Evolutionary conservation across 1,284 basidiomycete genomes (phyloP).

Genomic region (Ceratobasidium sp.): DNA sequence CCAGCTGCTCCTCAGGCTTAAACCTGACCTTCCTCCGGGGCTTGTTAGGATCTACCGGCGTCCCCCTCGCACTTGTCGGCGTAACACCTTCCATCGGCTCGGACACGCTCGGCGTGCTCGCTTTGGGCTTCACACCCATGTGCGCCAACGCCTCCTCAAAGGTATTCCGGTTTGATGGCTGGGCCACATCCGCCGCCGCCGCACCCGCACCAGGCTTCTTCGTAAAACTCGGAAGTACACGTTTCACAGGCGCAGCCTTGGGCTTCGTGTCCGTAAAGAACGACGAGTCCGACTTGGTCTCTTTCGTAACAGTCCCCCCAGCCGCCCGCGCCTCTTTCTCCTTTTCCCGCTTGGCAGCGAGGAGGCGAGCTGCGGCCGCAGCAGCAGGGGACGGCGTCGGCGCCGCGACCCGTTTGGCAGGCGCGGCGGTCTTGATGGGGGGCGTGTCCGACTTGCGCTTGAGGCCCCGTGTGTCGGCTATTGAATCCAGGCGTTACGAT

Average conservation of each 20-base stretch:
- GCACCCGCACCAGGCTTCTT: slow-evolving; percentile 59
- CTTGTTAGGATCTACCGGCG: slow-evolving; percentile 50
- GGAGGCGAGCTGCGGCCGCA: background rate
- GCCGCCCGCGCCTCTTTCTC: slow-evolving; percentile 52
- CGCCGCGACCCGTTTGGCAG: slow-evolving; percentile 52
- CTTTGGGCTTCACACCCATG: slow-evolving; percentile 67
- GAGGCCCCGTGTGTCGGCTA: slow-evolving; percentile 35
- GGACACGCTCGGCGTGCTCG: slow-evolving; percentile 56
- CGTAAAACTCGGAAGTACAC: slow-evolving; percentile 77
- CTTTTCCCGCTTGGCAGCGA: background rate
- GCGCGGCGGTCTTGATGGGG: slow-evolving; percentile 70
- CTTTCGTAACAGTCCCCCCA: slow-evolving; percentile 54
- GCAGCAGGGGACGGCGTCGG: slow-evolving; percentile 23
- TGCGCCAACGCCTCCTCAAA: slow-evolving; percentile 82
- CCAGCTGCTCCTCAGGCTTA: slow-evolving; percentile 75
- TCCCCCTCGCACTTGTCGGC: slow-evolving; percentile 57
- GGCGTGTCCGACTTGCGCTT: slow-evolving; percentile 54
- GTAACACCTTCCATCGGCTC: slow-evolving; percentile 39
- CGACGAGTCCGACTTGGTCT: slow-evolving; percentile 81
- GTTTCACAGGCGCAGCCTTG: slow-evolving; percentile 62
- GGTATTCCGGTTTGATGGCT: slow-evolving; percentile 75
- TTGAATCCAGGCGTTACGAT: slow-evolving; percentile 41
- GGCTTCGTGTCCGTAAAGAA: slow-evolving; percentile 85
- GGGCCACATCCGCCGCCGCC: slow-evolving; percentile 65
- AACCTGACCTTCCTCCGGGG: slow-evolving; percentile 78